Base-by-base conservation (phyloP, 164 flowering plant genomes). In the Hamamelis virginiana region DNA sequence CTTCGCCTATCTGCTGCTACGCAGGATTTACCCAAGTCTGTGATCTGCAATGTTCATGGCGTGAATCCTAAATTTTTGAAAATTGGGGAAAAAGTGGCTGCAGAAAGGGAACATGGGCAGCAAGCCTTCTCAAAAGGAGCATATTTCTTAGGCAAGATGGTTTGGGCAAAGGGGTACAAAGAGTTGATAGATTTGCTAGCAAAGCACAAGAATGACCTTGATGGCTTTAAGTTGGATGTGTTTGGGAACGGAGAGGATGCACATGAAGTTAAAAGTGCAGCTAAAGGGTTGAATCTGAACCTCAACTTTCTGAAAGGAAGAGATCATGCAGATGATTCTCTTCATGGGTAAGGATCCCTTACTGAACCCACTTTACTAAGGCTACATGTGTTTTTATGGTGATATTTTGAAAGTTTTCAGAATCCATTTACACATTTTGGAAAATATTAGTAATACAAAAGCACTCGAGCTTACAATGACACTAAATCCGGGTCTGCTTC, bases 181-280 rank as follows among this genome's bases (percentile, higher is more conserved):
- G 99, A 96, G 74, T 72, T 96, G 76, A 87, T 93, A 64, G 95
- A 96, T 83, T 82, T 96, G 77, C 67, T 96, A 45, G 79, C 85
- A 19, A 88, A 87, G 79, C 91, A 88, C 76, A 89, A 86, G 76
- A 85, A 68, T 46, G 97, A 96, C 43, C 92, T 96, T 66, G 84
- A 84, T 72, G 89, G 90, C 68, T 88, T 96, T 66, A 91, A 89
- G 33, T 73, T 96, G 84, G 99, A 96, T 69, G 92, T 96, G 26
- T 95, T 70, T 80, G 99, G 99, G 25, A 91, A 89, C 76, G 99
- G 99, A 57, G 99, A 96, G 82, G 99, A 96, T 80, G 94, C 99
- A 52, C 78, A 76, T 56, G 99, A 93, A 79, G 96, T 96, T 70
- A 87, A 86, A 77, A 89, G 79, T 72, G 53, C 90, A 57, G 99